A percentile compares a stretch with the other conserved stretches of the same genome.
Evolutionary conservation across 176 grass and related monocot species (phyloP).

Genomic region (Eleusine indica): DNA sequence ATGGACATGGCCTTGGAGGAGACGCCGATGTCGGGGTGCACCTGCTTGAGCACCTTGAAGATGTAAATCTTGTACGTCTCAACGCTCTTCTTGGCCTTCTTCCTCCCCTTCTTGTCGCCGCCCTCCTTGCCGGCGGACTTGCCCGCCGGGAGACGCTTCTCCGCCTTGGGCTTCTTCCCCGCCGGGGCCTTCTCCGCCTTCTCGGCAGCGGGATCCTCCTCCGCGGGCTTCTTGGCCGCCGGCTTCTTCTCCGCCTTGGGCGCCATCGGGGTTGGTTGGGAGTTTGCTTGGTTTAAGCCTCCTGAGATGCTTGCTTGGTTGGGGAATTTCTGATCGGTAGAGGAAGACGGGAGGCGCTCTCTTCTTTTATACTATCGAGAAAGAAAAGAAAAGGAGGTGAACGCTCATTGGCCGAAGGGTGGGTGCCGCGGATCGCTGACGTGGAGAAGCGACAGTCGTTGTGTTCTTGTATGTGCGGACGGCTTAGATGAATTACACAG

Average conservation of each 20-base stretch:
- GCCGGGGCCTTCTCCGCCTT: not conserved
- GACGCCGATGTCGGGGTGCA: conserved; percentile 90
- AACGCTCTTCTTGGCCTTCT: conserved; percentile 39
- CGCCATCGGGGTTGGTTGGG: not conserved
- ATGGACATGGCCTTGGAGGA: conserved; percentile 94
- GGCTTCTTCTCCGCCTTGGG: not conserved
- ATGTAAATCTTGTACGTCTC: conserved; percentile 98
- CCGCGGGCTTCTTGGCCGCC: not conserved
- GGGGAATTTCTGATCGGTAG: no score
- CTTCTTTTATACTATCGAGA: not conserved
- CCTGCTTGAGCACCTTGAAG: conserved; percentile 95
- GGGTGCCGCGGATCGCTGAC: conserved; percentile 18
- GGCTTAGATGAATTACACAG: not conserved
- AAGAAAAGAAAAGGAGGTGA: not conserved
- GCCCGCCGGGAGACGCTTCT: conserved; percentile 37
- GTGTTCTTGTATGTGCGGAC: not conserved
- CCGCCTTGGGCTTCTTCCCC: conserved; percentile 48
- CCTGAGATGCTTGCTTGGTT: no score
- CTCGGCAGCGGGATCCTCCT: not conserved
- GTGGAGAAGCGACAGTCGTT: not conserved
- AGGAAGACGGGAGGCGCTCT: not conserved
- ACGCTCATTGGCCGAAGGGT: conserved; percentile 18
- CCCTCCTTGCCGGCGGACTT: conserved; percentile 36
- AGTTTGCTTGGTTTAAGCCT: not conserved
- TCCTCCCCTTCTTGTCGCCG: conserved; percentile 23